These are phyloP conservation scores for Penicillium goetzii DNA, from an alignment of 495 filamentous ascomycete species.

Conservation along the genomic window DNA sequence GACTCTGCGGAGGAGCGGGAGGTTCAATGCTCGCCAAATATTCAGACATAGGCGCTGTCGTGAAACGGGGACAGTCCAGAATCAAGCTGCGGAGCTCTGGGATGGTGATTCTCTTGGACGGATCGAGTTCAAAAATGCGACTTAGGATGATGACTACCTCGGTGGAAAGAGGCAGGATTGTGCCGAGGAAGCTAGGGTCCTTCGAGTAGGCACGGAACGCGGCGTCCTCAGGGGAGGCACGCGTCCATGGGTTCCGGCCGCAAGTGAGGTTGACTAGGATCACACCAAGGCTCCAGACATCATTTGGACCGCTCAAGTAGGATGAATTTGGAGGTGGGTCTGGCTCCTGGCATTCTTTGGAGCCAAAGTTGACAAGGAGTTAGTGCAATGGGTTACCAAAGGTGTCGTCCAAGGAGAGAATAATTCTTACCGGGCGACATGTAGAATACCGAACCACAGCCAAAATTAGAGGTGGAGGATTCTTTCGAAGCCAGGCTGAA, in stretches of 20 bases:
- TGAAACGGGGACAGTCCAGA: neutral
- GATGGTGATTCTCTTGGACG: neutral
- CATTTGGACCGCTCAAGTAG: neutral
- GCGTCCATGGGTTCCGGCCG: neutral
- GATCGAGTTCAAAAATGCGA: neutral
- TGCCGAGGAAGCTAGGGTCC: neutral
- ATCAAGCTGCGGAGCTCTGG: neutral
- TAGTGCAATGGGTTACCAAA: neutral
- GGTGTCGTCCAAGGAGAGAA: neutral
- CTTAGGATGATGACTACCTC: neutral
- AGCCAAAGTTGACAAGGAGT: neutral
- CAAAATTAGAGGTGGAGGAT: neutral
- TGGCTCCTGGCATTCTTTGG: neutral
- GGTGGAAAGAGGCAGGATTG: neutral
- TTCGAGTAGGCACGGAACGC: neutral
- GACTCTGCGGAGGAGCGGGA: neutral
- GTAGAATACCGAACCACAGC: neutral
- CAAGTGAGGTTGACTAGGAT: neutral
- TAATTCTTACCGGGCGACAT: neutral
- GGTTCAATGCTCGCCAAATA: neutral
- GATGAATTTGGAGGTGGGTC: neutral
- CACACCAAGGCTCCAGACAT: neutral
- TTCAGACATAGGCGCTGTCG: neutral
- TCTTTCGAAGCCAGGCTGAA: neutral
- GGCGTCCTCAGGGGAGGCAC: neutral